phyloP scores from a whole-genome alignment of 371 early-diverging fungal genomes.

The Batkoa obscura region DNA sequence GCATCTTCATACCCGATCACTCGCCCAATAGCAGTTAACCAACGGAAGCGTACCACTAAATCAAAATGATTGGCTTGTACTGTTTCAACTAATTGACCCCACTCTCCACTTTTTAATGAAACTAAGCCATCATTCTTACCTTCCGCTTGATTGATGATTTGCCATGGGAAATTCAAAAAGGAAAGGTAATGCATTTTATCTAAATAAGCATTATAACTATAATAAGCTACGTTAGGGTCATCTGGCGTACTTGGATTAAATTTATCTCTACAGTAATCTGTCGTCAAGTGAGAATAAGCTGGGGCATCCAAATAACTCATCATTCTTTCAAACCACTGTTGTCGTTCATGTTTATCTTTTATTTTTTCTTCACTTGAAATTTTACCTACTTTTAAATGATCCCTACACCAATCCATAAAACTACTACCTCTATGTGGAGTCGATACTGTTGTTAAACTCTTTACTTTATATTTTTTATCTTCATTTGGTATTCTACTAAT shows the following conservation, averaged over 20 bases:
- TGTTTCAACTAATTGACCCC: slow-evolving; percentile 70
- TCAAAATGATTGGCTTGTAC: slow-evolving; percentile 73
- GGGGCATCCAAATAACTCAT: slow-evolving; percentile 47
- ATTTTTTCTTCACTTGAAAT: slow-evolving; percentile 14
- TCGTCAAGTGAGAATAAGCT: slow-evolving; percentile 75
- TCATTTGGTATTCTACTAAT: slow-evolving; percentile 56
- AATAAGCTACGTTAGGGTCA: slow-evolving; percentile 52
- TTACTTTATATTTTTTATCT: slow-evolving; percentile 34
- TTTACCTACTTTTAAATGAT: slow-evolving; percentile 33
- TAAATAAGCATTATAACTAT: slow-evolving; percentile 52
- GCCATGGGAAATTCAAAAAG: slow-evolving; percentile 12
- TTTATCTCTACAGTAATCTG: slow-evolving; percentile 52
- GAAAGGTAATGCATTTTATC: slow-evolving; percentile 16
- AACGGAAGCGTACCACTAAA: slow-evolving; percentile 34
- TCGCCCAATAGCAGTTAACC: slow-evolving; percentile 6
- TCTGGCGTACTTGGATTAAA: slow-evolving; percentile 79
- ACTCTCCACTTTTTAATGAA: slow-evolving; percentile 46
- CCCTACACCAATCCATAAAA: slow-evolving; percentile 82
- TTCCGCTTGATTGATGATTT: slow-evolving; percentile 43
- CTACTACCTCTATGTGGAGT: slow-evolving; percentile 81
- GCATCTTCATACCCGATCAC: background rate
- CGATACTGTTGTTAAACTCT: slow-evolving; percentile 63
- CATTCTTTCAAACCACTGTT: background rate
- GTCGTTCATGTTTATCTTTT: background rate
- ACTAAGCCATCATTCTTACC: slow-evolving; percentile 90